Percentiles rank a stretch among this genome's conserved stretches.
These are phyloP conservation scores for Andrographis paniculata DNA, from an alignment of 305 asterid species.

Conservation along the genomic window DNA sequence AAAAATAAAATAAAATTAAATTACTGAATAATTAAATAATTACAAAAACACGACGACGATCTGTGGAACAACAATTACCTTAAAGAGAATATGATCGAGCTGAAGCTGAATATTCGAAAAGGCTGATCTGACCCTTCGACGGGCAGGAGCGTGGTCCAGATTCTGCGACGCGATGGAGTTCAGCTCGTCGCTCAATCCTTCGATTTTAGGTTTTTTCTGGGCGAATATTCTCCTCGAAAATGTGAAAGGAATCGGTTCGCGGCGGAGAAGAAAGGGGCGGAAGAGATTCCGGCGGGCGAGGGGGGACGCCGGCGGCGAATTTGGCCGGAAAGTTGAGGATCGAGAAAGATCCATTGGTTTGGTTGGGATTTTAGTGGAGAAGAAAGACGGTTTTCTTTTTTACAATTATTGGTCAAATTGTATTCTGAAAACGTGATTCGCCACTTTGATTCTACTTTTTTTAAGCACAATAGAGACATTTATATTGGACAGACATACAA, in stretches of 20 bases:
- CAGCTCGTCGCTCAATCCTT: constrained; percentile 65
- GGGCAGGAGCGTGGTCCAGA: constrained; percentile 76
- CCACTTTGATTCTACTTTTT: too few relatives aligned
- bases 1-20: background rate
- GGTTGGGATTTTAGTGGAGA: constrained; percentile 14
- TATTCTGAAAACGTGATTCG: too few relatives aligned
- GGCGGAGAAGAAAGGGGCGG: constrained; percentile 22
- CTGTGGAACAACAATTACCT: constrained; percentile 28
- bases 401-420: background rate
- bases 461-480: too few relatives aligned
- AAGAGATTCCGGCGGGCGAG: constrained; percentile 13
- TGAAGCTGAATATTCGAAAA: constrained; percentile 50
- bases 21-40: background rate
- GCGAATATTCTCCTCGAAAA: constrained; percentile 27
- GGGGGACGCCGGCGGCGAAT: constrained; percentile 20
- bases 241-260: constrained; percentile 6
- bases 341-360: constrained; percentile 37
- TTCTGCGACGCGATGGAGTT: constrained; percentile 84
- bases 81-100: constrained; percentile 83
- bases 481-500: too few relatives aligned
- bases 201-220: constrained; percentile 49
- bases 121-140: constrained; percentile 87
- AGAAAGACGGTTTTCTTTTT: constrained; percentile 1
- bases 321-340: constrained; percentile 32
- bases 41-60: background rate